Evolutionary conservation across 2,329 filamentous ascomycete species (phyloP).

Genomic region (Aspergillus oerlinghausenensis): DNA sequence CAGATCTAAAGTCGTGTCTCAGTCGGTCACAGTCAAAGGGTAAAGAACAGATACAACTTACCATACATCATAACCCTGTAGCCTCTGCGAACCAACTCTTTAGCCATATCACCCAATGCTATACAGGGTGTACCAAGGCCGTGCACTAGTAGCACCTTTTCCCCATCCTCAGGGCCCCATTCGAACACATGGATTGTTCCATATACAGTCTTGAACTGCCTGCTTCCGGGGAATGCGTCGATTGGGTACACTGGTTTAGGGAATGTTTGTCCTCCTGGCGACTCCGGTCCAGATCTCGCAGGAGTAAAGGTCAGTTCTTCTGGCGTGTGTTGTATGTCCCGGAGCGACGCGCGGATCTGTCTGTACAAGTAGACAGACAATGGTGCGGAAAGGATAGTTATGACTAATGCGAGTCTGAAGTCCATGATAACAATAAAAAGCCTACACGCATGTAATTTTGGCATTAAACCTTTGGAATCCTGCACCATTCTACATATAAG

Average conservation of each 20-base stretch:
- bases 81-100: neutral
- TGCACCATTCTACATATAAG: neutral
- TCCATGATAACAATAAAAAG: neutral
- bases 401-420: neutral
- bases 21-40: neutral
- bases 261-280: neutral
- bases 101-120: slow-evolving; percentile 2
- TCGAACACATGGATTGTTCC: slow-evolving; percentile 3
- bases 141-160: slow-evolving; percentile 2
- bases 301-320: neutral
- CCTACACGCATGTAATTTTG: neutral
- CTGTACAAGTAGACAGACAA: neutral
- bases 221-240: slow-evolving; percentile 1
- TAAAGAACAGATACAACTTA: neutral
- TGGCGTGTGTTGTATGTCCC: neutral
- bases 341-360: neutral
- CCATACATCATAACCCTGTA: slow-evolving; percentile 4
- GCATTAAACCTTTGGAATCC: neutral
- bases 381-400: neutral
- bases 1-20: neutral
- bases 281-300: neutral
- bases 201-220: neutral
- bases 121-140: slow-evolving; percentile 1
- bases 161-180: slow-evolving; percentile 4
- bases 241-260: neutral